Percentiles rank a stretch among this genome's conserved stretches.
These are phyloP conservation scores for Aspergillus sp. DNA, from an alignment of 2,329 filamentous ascomycete genomes.

Conservation along the genomic window DNA sequence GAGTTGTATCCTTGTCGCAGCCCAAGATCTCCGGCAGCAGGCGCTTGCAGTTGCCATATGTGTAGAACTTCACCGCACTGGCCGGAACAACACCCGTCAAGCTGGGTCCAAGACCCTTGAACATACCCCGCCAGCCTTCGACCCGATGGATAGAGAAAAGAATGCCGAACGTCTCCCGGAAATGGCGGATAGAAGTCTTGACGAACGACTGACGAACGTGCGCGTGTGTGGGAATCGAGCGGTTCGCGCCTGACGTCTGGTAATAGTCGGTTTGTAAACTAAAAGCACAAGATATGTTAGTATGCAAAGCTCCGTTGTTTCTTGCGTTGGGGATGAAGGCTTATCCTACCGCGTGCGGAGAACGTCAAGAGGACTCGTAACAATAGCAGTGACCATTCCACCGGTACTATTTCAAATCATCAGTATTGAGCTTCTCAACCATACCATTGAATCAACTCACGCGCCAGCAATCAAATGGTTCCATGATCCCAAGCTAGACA, in stretches of 20 bases:
- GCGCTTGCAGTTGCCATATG: constrained; percentile 43
- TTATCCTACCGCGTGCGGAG: constrained; percentile 76
- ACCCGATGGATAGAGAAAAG: constrained; percentile 39
- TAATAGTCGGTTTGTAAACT: constrained; percentile 87
- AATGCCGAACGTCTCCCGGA: constrained; percentile 38
- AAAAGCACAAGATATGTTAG: neutral
- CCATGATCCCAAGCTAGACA: constrained; percentile 24
- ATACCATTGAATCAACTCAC: constrained; percentile 26
- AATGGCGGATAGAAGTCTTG: constrained; percentile 61
- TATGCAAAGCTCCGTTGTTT: neutral
- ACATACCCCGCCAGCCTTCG: constrained; percentile 43
- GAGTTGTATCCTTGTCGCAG: constrained; percentile 32
- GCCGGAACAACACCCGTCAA: constrained; percentile 43
- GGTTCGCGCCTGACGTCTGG: constrained; percentile 67
- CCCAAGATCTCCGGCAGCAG: constrained; percentile 33
- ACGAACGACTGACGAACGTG: constrained; percentile 53
- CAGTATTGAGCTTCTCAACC: constrained; percentile 5
- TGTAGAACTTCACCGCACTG: constrained; percentile 43
- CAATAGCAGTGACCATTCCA: constrained; percentile 84
- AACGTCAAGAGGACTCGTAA: constrained; percentile 93
- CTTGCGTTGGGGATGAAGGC: neutral
- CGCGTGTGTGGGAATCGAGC: constrained; percentile 51
- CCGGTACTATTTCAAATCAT: constrained; percentile 47
- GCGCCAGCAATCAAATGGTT: constrained; percentile 38
- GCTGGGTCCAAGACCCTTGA: constrained; percentile 41